These are phyloP conservation scores for Collybia sordida DNA, from an alignment of 768 basidiomycete species.

Conservation along the genomic window DNA sequence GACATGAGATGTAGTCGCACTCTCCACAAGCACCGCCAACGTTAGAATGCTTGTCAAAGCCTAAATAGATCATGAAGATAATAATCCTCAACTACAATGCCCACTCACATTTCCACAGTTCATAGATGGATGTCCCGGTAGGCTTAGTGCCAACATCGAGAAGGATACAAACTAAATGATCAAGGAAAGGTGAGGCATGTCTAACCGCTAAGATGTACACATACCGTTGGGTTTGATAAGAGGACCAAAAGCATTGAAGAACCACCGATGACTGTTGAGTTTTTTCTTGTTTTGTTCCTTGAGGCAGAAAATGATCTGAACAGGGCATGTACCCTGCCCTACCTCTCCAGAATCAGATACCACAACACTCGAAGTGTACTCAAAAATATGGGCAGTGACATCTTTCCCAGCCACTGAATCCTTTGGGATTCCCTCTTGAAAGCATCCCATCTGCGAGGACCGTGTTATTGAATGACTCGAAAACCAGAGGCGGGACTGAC, in stretches of 20 bases:
- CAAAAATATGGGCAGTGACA: constrained; percentile 92
- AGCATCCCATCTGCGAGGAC: constrained; percentile 69
- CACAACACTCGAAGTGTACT: constrained; percentile 81
- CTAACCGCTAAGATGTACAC: constrained; percentile 1
- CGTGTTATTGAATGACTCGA: neutral
- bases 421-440: constrained; percentile 89
- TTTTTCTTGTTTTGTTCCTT: constrained; percentile 99
- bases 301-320: constrained; percentile 87
- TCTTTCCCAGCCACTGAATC: constrained; percentile 88
- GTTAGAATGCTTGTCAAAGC: constrained; percentile 77
- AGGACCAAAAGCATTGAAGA: constrained; percentile 94
- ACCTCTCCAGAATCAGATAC: constrained; percentile 83
- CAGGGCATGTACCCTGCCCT: constrained; percentile 69
- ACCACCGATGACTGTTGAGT: constrained; percentile 94
- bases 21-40: constrained; percentile 98
- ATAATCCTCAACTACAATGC: neutral
- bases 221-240: constrained; percentile 80
- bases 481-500: constrained; percentile 38
- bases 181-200: neutral
- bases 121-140: constrained; percentile 91
- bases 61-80: constrained; percentile 30
- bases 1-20: constrained; percentile 33
- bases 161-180: constrained; percentile 71
- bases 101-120: constrained; percentile 85
- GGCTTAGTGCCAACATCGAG: constrained; percentile 97